Percentiles rank a stretch among this genome's conserved stretches.
Conservation (phyloP, 2,329 filamentous ascomycete genomes). For the Ophiostoma sp. region DNA sequence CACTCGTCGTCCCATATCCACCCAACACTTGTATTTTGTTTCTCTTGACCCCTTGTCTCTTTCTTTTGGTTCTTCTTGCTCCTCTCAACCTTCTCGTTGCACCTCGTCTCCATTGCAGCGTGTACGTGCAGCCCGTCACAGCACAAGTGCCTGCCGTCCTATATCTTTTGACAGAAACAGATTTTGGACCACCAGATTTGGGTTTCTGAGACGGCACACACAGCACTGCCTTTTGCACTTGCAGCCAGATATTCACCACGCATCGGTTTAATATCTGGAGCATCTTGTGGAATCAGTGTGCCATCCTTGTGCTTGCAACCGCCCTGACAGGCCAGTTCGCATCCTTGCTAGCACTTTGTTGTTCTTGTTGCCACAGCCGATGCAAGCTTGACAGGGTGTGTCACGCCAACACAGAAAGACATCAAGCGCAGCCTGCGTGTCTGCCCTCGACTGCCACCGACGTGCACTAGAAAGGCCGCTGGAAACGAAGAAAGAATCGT, state of each 20-base stretch:
- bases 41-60: not conserved
- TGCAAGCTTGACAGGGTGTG: constrained; percentile 10
- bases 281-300: not conserved
- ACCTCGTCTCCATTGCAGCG: too few species aligned
- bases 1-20: not conserved
- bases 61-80: not conserved
- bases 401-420: not conserved
- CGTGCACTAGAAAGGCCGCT: too few species aligned
- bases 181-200: too few species aligned
- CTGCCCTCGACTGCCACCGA: not conserved
- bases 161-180: too few species aligned
- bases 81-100: not conserved
- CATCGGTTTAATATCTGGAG: not conserved
- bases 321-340: not conserved
- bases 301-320: not conserved
- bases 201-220: not conserved
- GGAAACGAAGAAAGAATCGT: constrained; percentile 5
- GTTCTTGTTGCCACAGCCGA: constrained; percentile 10
- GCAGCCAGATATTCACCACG: not conserved
- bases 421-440: not conserved
- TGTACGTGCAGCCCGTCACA: too few species aligned
- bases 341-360: not conserved
- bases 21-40: not conserved
- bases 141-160: too few species aligned
- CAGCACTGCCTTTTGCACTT: not conserved